Evolutionary conservation across 139 green algal genomes (phyloP).

Genomic region (Coccomyxa sp.): DNA sequence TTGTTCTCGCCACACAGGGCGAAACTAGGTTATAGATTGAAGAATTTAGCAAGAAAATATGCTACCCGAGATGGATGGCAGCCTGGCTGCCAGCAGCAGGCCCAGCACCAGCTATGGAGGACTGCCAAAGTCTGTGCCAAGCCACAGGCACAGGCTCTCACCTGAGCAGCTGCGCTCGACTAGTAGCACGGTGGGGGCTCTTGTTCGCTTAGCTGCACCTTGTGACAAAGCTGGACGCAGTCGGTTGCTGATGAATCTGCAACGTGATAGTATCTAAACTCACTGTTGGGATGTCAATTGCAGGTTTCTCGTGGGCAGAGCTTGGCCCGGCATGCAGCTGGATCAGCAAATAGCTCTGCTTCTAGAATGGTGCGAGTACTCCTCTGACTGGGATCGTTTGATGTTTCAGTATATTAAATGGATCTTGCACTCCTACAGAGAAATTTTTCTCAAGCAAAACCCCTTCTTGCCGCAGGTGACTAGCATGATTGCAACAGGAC

Average conservation of each 20-base stretch:
- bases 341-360: not conserved
- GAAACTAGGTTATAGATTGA: too few species aligned
- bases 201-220: too few species aligned
- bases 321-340: not conserved
- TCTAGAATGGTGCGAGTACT: not conserved
- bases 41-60: not conserved
- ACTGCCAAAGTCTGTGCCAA: not conserved
- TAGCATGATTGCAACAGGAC: constrained; percentile 35
- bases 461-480: constrained; percentile 33
- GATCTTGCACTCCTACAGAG: not conserved
- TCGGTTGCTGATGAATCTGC: too few species aligned
- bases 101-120: not conserved
- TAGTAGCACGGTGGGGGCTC: not conserved
- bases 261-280: too few species aligned
- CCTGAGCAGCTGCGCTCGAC: not conserved
- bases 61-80: not conserved
- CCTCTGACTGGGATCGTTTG: not conserved
- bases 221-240: too few species aligned
- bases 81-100: not conserved
- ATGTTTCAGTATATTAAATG: not conserved
- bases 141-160: not conserved
- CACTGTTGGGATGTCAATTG: not conserved
- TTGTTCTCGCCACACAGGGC: too few species aligned
- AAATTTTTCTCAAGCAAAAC: not conserved
- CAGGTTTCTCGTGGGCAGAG: not conserved